These are phyloP conservation scores for Bonia amplexicaulis DNA, from an alignment of 176 grass and related monocot genomes.

Conservation along the genomic window DNA sequence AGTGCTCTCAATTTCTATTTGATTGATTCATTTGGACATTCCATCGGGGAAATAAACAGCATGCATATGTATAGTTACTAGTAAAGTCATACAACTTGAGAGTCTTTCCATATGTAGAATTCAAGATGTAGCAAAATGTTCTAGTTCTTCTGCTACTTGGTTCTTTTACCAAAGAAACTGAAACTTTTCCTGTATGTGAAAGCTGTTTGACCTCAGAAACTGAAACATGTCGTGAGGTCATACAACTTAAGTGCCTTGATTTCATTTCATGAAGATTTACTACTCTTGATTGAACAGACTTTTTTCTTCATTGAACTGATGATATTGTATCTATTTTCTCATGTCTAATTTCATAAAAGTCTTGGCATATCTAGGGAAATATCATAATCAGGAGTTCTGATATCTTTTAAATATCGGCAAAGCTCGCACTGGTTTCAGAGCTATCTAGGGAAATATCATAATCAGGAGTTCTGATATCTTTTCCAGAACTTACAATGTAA, in stretches of 20 bases:
- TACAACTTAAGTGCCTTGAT: neutral
- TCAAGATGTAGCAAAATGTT: slow-evolving; percentile 29
- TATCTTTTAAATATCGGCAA: neutral
- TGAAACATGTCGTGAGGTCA: neutral
- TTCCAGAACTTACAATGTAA: neutral
- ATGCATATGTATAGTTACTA: slow-evolving; percentile 35
- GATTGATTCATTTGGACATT: slow-evolving; percentile 42
- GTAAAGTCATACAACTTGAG: slow-evolving; percentile 24
- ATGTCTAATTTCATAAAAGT: neutral
- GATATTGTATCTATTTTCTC: neutral
- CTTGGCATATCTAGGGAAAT: too few species aligned
- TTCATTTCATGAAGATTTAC: neutral
- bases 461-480: neutral
- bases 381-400: too few species aligned
- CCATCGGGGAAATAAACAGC: slow-evolving; percentile 27
- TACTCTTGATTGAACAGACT: neutral
- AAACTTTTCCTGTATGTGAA: neutral
- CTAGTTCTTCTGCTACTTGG: neutral
- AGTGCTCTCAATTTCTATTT: slow-evolving; percentile 23
- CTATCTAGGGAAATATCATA: neutral
- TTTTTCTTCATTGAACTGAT: neutral
- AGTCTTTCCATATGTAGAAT: slow-evolving; percentile 20
- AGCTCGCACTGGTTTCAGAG: neutral
- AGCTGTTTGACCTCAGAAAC: neutral
- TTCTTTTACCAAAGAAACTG: slow-evolving; percentile 5